Conservation (phyloP, 441 rosid genomes). For the Breynia disticha region DNA sequence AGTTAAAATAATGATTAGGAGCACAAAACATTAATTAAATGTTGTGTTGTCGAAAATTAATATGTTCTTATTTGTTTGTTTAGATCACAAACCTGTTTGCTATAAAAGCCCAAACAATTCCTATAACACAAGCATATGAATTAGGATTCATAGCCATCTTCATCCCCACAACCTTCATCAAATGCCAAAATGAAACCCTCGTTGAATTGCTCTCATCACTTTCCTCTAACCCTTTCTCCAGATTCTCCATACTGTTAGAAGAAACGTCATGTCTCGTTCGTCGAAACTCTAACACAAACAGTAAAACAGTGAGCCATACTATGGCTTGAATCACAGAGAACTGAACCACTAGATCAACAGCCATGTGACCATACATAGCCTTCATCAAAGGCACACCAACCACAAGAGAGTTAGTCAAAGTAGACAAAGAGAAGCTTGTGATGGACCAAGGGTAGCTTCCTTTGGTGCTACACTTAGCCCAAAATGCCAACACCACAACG, state of each 20-base stretch:
- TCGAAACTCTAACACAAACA: slow-evolving; percentile 64
- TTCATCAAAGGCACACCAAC: slow-evolving; percentile 70
- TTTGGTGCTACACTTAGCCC: slow-evolving; percentile 68
- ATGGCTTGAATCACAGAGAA: slow-evolving; percentile 66
- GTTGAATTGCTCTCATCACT: slow-evolving; percentile 2
- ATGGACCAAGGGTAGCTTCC: slow-evolving; percentile 84
- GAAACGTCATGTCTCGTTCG: slow-evolving; percentile 26
- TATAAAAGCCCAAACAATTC: slow-evolving; percentile 78
- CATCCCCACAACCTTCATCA: slow-evolving; percentile 56
- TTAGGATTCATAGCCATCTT: slow-evolving; percentile 81
- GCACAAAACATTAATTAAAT: background rate
- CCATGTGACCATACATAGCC: slow-evolving; percentile 78
- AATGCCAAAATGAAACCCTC: slow-evolving; percentile 36
- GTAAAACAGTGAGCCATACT: slow-evolving; percentile 59
- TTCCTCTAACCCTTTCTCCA: slow-evolving; percentile 22
- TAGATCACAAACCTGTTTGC: slow-evolving; percentile 47
- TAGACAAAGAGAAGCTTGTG: slow-evolving; percentile 70
- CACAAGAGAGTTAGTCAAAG: slow-evolving; percentile 69
- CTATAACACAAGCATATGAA: slow-evolving; percentile 69
- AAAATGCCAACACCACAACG: slow-evolving; percentile 47
- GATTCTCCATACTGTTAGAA: background rate
- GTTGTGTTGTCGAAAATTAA: no score
- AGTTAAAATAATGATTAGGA: background rate
- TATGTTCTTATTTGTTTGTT: background rate
- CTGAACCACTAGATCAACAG: slow-evolving; percentile 76